Conservation (phyloP, 441 rosid genomes). For the Kokia cookei region DNA sequence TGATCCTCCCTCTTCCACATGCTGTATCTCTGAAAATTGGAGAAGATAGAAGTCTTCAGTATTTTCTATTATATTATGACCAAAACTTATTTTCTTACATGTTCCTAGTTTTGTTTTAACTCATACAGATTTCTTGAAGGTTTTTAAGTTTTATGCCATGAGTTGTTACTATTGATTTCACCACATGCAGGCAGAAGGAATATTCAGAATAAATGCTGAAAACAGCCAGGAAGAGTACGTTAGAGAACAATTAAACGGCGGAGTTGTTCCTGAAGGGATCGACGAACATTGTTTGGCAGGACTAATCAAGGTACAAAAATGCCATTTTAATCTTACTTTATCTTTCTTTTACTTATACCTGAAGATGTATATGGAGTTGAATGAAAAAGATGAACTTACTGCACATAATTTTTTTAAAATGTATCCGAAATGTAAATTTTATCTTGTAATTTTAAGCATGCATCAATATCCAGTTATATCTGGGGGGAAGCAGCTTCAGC, state of each 20-base stretch:
- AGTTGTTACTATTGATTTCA: slow-evolving; percentile 3
- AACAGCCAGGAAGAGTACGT: slow-evolving; percentile 81
- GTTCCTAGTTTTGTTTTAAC: background rate
- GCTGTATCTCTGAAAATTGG: background rate
- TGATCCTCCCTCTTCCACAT: background rate
- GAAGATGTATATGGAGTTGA: background rate
- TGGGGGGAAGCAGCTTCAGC: background rate
- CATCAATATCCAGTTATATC: background rate
- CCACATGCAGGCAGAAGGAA: slow-evolving; percentile 67
- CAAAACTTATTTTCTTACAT: background rate
- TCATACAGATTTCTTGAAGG: background rate
- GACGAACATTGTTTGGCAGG: slow-evolving; percentile 90
- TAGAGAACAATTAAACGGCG: slow-evolving; percentile 70
- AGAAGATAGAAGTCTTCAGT: background rate
- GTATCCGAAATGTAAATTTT: background rate
- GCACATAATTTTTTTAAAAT: background rate
- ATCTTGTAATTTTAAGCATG: background rate
- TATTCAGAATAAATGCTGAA: slow-evolving; percentile 80
- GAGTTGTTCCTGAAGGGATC: slow-evolving; percentile 59
- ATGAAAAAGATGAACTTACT: background rate
- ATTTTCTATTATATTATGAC: background rate
- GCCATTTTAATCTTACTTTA: background rate
- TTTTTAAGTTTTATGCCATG: background rate
- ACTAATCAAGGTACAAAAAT: slow-evolving; percentile 69
- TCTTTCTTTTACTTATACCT: background rate